Conservation (phyloP, 2,329 filamentous ascomycete species). For the Exophiala spinifera region DNA sequence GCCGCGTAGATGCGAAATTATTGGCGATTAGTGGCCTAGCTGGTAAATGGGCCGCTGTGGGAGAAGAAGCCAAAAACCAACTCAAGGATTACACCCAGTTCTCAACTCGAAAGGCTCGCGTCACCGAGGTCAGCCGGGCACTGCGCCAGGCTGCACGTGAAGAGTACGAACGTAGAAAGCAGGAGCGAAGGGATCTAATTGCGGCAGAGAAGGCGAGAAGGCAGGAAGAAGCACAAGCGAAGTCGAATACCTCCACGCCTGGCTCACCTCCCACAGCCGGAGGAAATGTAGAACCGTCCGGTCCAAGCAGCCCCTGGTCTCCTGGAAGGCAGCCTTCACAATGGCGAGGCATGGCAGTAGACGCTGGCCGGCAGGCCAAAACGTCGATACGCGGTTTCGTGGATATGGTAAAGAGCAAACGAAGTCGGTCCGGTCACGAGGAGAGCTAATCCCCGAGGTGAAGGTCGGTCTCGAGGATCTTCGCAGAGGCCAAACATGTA, state of each 20-base stretch:
- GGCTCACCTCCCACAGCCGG: slow-evolving; percentile 3
- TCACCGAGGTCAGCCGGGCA: slow-evolving; percentile 30
- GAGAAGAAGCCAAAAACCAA: slow-evolving; percentile 28
- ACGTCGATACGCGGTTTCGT: slow-evolving; percentile 26
- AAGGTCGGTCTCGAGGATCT: not conserved
- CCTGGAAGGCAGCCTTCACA: slow-evolving; percentile 11
- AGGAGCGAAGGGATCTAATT: slow-evolving; percentile 35
- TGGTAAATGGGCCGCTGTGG: slow-evolving; percentile 28
- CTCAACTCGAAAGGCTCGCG: slow-evolving; percentile 27
- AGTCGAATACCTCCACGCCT: slow-evolving; percentile 9
- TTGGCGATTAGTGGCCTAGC: slow-evolving; percentile 29
- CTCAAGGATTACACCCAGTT: slow-evolving; percentile 30
- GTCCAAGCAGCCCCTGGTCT: slow-evolving; percentile 11
- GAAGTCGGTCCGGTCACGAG: slow-evolving; percentile 24
- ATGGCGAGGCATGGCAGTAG: slow-evolving; percentile 29
- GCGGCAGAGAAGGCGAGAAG: slow-evolving; percentile 25
- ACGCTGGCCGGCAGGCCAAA: slow-evolving; percentile 28
- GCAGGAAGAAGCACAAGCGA: slow-evolving; percentile 13
- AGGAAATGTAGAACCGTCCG: slow-evolving; percentile 17
- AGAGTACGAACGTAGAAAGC: slow-evolving; percentile 29
- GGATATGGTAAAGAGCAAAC: slow-evolving; percentile 25
- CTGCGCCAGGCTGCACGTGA: slow-evolving; percentile 29
- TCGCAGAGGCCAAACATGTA: too few relatives aligned
- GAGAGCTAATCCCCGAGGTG: slow-evolving; percentile 3
- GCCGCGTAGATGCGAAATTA: slow-evolving; percentile 47